Base-by-base conservation (phyloP, 1,284 basidiomycete species). In the Microbotryum scabiosae region DNA sequence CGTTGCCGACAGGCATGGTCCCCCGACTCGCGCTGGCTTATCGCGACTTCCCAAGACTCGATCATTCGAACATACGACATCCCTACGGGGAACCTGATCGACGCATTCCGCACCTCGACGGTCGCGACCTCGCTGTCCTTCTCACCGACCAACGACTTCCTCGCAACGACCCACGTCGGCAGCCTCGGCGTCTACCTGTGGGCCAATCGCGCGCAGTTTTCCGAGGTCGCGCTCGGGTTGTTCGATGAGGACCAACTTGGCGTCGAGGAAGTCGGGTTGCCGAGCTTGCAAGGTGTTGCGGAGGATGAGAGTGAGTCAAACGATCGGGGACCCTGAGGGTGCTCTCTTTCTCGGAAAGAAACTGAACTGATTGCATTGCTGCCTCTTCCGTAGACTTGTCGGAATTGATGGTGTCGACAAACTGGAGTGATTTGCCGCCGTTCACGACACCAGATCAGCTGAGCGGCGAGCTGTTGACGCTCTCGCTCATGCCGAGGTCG, bases 41-140 rank as follows among this genome's bases (percentile, higher is more conserved):
- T 97, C 45, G 79, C 85, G 1, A 85, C 89, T 3, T 91, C 92
- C 14, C 79, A 94, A 56, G 96, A 99, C 74, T 90, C 88, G 1
- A 81, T 88, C 53, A 88, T 98, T 68, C 85, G 96, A 51, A 98
- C 96, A 0, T 98, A 91, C 73, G 96, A 99, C 74, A 82, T 99
- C 23, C 94, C 96, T 0, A 91, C 91, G 12, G 90, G 92, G 4
- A 81, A 85, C 30, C 79, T 98, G 44, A 88, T 99, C 56, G 91
- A 98, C 72, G 90, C 86, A 0, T 98, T 98, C 80, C 82, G 83
- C 56, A 90, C 90, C 4, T 78, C 87, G n/a, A 90, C 86, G 65
- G 83, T 96, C 21, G 90, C 93, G 2, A 94, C 90, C 0, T 90
- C 86, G 70, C 75, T 99, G 23, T 82, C 89, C 0, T 96, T 98